These are phyloP conservation scores for Nicotiana paniculata DNA, from an alignment of 257 asterid genomes.

Conservation along the genomic window DNA sequence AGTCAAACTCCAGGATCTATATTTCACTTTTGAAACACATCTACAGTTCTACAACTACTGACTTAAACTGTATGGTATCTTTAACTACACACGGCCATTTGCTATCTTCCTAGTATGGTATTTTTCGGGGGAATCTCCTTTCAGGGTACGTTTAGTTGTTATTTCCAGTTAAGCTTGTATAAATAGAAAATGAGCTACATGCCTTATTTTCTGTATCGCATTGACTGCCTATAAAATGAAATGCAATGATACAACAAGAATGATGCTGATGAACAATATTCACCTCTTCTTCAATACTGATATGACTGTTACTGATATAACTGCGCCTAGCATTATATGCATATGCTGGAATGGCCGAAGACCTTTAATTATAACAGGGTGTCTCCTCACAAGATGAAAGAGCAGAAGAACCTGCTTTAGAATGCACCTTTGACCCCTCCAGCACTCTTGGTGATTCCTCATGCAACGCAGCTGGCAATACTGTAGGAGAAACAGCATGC, in stretches of 20 bases:
- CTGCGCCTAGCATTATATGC: neutral
- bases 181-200: neutral
- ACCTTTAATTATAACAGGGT: neutral
- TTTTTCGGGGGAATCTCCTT: neutral
- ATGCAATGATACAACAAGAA: neutral
- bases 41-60: neutral
- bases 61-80: neutral
- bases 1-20: neutral
- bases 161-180: neutral
- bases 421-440: neutral
- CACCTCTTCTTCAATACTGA: neutral
- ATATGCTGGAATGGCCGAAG: neutral
- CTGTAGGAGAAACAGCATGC: conserved; percentile 2
- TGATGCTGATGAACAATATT: neutral
- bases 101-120: neutral
- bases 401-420: neutral
- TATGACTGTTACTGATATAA: neutral
- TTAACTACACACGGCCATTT: neutral
- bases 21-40: neutral
- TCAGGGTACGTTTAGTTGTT: neutral
- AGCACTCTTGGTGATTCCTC: neutral
- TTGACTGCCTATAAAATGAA: neutral
- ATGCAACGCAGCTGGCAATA: neutral
- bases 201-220: neutral
- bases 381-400: conserved; percentile 1